Percentiles rank a stretch among this genome's conserved stretches.
Evolutionary conservation across 2,329 filamentous ascomycete genomes (phyloP).

Genomic region (Bertia moriformis): DNA sequence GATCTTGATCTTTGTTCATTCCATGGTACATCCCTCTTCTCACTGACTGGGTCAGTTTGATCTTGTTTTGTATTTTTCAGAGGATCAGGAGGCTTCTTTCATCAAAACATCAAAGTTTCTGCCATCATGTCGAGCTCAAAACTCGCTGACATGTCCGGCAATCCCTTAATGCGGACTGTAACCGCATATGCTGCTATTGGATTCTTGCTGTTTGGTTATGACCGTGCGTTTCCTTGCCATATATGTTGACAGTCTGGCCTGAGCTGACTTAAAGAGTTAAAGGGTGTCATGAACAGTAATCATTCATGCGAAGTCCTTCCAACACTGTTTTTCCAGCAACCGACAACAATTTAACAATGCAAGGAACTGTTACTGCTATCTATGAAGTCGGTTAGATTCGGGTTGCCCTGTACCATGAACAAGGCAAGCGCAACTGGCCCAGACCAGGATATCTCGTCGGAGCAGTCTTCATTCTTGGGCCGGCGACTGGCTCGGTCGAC

Average conservation of each 20-base stretch:
- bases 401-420: background rate
- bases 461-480: slow-evolving; percentile 19
- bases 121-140: background rate
- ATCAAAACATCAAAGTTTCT: too few species aligned
- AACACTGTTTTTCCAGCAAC: background rate
- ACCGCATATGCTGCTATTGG: background rate
- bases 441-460: slow-evolving; percentile 18
- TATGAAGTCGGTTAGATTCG: slow-evolving; percentile 29
- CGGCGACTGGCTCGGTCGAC: slow-evolving; percentile 24
- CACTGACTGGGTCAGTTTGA: too few species aligned
- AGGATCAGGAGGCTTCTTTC: too few species aligned
- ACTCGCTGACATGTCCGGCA: background rate
- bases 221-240: too few species aligned
- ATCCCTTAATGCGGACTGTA: background rate
- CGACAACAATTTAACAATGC: slow-evolving; percentile 13
- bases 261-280: too few species aligned
- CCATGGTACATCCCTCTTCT: too few species aligned
- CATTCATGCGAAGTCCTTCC: background rate
- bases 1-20: too few species aligned
- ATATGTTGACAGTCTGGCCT: too few species aligned
- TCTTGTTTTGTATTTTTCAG: too few species aligned
- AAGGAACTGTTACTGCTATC: slow-evolving; percentile 32
- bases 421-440: slow-evolving; percentile 7
- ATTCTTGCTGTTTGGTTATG: background rate
- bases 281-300: background rate